phyloP scores from a whole-genome alignment of 2,329 filamentous ascomycete species.

The Penicillium hordei region DNA sequence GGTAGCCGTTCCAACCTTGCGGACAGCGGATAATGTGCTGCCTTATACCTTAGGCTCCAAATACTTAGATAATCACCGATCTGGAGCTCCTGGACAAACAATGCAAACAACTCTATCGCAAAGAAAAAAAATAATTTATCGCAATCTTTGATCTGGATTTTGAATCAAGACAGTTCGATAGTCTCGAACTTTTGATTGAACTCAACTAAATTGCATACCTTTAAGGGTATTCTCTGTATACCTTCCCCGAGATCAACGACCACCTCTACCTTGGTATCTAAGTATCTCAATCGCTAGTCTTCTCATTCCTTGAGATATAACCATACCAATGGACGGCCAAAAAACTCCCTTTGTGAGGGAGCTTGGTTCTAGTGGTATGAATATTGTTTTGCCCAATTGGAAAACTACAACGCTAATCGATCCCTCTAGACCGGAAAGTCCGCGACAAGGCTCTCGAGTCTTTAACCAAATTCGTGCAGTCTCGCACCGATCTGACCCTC shows the following conservation, averaged over 20 bases:
- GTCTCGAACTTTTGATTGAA: constrained; percentile 2
- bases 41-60: neutral
- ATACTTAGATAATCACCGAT: neutral
- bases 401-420: constrained; percentile 7
- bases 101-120: constrained; percentile 25
- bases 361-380: constrained; percentile 74
- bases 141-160: constrained; percentile 10
- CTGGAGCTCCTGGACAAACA: constrained; percentile 16
- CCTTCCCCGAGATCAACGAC: constrained; percentile 3
- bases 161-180: constrained; percentile 9
- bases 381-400: neutral
- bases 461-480: constrained; percentile 73
- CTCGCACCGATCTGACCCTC: constrained; percentile 60
- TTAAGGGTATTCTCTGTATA: neutral
- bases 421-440: constrained; percentile 66
- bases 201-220: neutral
- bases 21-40: neutral
- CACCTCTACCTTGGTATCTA: neutral
- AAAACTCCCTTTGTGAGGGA: constrained; percentile 74
- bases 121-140: constrained; percentile 31
- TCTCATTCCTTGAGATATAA: constrained; percentile 11
- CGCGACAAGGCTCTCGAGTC: constrained; percentile 75
- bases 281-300: constrained; percentile 4
- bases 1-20: neutral
- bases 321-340: constrained; percentile 40